Evolutionary conservation across 2,329 filamentous ascomycete species (phyloP).

Genomic region (Exophiala bonariae): DNA sequence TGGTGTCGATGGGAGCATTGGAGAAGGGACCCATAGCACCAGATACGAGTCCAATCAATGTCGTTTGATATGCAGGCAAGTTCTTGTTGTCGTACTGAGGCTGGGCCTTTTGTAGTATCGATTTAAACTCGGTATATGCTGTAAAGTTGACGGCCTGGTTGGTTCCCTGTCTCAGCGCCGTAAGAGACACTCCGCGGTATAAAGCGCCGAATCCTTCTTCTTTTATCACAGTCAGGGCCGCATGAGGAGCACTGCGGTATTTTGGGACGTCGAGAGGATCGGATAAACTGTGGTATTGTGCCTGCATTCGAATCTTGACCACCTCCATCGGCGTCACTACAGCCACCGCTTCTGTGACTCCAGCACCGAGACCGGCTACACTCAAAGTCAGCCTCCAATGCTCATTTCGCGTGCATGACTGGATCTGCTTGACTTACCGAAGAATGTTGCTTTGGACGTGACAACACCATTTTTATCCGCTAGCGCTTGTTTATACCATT

Average conservation of each 20-base stretch:
- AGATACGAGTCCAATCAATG: constrained; percentile 82
- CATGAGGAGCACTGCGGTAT: constrained; percentile 89
- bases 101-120: constrained; percentile 70
- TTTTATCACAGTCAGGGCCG: constrained; percentile 80
- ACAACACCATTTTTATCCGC: constrained; percentile 69
- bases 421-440: constrained; percentile 52
- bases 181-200: constrained; percentile 91
- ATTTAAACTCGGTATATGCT: constrained; percentile 92
- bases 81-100: constrained; percentile 64
- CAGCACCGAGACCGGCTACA: constrained; percentile 80
- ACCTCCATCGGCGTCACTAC: constrained; percentile 99
- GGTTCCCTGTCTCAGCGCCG: constrained; percentile 87
- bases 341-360: constrained; percentile 92
- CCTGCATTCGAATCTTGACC: constrained; percentile 96
- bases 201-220: constrained; percentile 87
- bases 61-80: constrained; percentile 87
- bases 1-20: constrained; percentile 97
- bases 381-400: constrained; percentile 8
- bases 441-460: constrained; percentile 69
- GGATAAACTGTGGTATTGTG: constrained; percentile 96
- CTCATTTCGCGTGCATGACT: too few relatives aligned
- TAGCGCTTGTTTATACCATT: constrained; percentile 85
- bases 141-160: constrained; percentile 99
- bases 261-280: constrained; percentile 95
- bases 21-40: constrained; percentile 95